These are phyloP conservation scores for Termitomyces sp. DNA, from an alignment of 768 basidiomycete species.

Conservation along the genomic window DNA sequence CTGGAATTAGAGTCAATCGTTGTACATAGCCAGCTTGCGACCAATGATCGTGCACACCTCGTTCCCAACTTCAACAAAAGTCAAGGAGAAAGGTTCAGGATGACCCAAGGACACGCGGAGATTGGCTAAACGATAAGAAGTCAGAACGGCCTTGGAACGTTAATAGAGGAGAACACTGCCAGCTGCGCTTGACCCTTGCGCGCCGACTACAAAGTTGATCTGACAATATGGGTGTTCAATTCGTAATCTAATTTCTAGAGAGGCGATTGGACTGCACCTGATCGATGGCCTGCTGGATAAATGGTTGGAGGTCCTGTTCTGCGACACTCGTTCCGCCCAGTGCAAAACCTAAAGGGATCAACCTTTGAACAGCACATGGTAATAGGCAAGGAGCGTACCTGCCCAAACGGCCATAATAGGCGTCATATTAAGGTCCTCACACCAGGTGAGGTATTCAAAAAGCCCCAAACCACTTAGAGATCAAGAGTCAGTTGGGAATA, in stretches of 20 bases:
- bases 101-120: conserved; percentile 52
- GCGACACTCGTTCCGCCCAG: conserved; percentile 39
- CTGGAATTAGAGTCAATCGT: background rate
- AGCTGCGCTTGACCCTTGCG: conserved; percentile 30
- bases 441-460: conserved; percentile 36
- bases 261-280: conserved; percentile 22
- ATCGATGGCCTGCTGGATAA: conserved; percentile 50
- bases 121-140: conserved; percentile 32
- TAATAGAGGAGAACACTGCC: conserved; percentile 14
- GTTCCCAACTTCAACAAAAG: conserved; percentile 53
- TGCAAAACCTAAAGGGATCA: conserved; percentile 35
- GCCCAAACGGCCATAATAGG: conserved; percentile 61
- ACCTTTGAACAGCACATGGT: background rate
- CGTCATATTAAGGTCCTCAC: conserved; percentile 51
- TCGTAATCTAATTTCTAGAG: background rate
- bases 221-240: conserved; percentile 7
- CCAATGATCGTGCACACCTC: conserved; percentile 28
- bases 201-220: conserved; percentile 56
- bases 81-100: conserved; percentile 44
- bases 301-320: conserved; percentile 37
- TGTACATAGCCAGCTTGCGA: background rate
- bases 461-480: conserved; percentile 23
- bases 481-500: background rate
- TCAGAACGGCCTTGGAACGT: background rate
- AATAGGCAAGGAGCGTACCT: conserved; percentile 21